Percentiles rank a stretch among this genome's conserved stretches.
phyloP scores from a whole-genome alignment of 23 red algal species.

The Gracilaria gracilis region DNA sequence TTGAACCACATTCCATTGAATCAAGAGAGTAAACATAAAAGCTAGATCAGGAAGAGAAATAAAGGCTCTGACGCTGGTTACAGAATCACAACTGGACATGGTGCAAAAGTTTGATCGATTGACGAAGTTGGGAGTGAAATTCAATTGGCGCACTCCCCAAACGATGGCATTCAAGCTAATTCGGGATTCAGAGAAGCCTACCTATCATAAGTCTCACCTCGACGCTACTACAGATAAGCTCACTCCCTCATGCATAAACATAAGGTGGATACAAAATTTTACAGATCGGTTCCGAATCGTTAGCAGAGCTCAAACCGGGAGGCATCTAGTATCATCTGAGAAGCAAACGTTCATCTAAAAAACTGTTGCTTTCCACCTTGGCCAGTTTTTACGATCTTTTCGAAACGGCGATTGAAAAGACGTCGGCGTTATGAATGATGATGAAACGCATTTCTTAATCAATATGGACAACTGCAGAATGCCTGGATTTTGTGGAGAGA shows the following conservation, averaged over 20 bases:
- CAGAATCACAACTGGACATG: conserved; percentile 1
- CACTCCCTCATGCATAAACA: neutral
- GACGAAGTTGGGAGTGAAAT: conserved; percentile 18
- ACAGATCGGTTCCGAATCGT: neutral
- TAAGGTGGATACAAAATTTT: neutral
- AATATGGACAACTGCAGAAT: conserved; percentile 2
- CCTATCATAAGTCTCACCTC: neutral
- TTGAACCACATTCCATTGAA: too few relatives aligned
- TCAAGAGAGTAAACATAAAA: too few relatives aligned
- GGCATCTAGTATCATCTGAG: neutral
- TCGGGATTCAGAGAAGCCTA: neutral
- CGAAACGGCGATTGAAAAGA: neutral
- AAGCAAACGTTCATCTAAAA: neutral
- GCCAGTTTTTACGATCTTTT: neutral
- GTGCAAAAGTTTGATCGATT: neutral
- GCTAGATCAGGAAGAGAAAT: neutral
- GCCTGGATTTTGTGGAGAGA: neutral
- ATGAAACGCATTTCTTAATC: conserved; percentile 31
- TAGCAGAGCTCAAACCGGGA: conserved; percentile 19
- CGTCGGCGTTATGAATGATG: neutral
- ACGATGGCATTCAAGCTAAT: neutral
- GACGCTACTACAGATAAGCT: neutral
- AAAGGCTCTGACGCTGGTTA: neutral
- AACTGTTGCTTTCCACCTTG: neutral
- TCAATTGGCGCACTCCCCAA: neutral